phyloP scores from a whole-genome alignment of 2,329 filamentous ascomycete genomes.

The Apiospora phragmitis region DNA sequence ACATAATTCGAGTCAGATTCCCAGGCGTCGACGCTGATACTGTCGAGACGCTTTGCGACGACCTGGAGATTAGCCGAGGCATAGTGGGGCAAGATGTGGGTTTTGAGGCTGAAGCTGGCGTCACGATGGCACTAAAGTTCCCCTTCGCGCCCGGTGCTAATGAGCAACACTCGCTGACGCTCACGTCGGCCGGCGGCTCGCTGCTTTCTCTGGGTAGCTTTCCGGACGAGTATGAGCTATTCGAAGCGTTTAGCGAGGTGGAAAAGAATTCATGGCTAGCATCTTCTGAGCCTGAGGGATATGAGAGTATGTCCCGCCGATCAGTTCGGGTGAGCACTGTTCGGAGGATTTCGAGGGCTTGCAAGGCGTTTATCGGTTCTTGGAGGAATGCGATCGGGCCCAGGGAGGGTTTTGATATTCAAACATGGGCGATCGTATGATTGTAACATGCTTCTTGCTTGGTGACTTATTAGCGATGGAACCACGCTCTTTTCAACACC shows the following conservation, averaged over 20 bases:
- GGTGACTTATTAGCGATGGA: not conserved
- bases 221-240: slow-evolving; percentile 37
- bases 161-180: slow-evolving; percentile 24
- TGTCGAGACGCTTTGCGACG: slow-evolving; percentile 80
- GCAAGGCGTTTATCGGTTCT: slow-evolving; percentile 58
- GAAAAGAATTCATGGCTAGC: slow-evolving; percentile 51
- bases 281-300: slow-evolving; percentile 44
- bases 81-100: slow-evolving; percentile 74
- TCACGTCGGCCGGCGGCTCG: slow-evolving; percentile 51
- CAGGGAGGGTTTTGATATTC: slow-evolving; percentile 21
- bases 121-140: slow-evolving; percentile 76
- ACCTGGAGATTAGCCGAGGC: slow-evolving; percentile 81
- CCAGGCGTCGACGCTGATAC: slow-evolving; percentile 84
- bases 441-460: slow-evolving; percentile 3
- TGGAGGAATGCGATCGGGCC: slow-evolving; percentile 57
- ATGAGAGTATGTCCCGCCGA: slow-evolving; percentile 50
- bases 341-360: slow-evolving; percentile 55
- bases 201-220: slow-evolving; percentile 40
- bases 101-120: slow-evolving; percentile 68
- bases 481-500: not conserved
- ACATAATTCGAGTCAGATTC: slow-evolving; percentile 78
- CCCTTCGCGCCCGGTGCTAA: slow-evolving; percentile 71
- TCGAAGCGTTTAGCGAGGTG: slow-evolving; percentile 38
- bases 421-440: not conserved
- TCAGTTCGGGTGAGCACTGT: slow-evolving; percentile 43